These are phyloP conservation scores for Aspergillus sp. DNA, from an alignment of 2,329 filamentous ascomycete genomes.

Conservation along the genomic window DNA sequence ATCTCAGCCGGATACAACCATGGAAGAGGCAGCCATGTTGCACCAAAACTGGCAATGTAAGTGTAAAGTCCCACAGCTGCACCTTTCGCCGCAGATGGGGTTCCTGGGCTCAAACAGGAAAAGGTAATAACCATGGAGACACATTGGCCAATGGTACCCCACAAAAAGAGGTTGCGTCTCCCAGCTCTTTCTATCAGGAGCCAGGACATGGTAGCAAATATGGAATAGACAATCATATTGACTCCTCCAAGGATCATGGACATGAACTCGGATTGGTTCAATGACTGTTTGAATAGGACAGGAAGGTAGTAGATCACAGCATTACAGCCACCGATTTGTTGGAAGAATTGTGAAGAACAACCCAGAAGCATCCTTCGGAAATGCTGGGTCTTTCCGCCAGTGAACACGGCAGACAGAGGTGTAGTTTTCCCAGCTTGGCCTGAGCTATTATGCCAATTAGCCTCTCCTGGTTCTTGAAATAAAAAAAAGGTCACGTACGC, in stretches of 20 bases:
- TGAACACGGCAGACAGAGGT: conserved; percentile 40
- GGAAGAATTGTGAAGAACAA: conserved; percentile 27
- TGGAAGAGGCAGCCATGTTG: conserved; percentile 55
- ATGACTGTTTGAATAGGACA: conserved; percentile 34
- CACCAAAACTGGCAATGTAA: conserved; percentile 60
- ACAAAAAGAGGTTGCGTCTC: conserved; percentile 4
- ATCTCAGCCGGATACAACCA: conserved; percentile 47
- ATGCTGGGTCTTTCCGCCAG: conserved; percentile 18
- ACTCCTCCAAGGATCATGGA: conserved; percentile 44
- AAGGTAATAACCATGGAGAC: conserved; percentile 17
- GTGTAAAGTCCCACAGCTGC: conserved; percentile 46
- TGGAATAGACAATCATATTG: conserved; percentile 32
- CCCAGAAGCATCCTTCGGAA: conserved; percentile 25
- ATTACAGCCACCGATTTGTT: conserved; percentile 43
- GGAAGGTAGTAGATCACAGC: conserved; percentile 39
- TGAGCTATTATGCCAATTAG: not conserved
- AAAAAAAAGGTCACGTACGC: not conserved
- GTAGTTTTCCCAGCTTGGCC: conserved; percentile 34
- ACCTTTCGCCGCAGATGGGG: conserved; percentile 11
- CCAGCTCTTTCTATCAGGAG: not conserved
- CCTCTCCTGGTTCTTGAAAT: conserved; percentile 39
- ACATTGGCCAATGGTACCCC: conserved; percentile 20
- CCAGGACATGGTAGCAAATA: not conserved
- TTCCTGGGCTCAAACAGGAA: conserved; percentile 14
- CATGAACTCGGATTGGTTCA: conserved; percentile 20